Evolutionary conservation across 768 basidiomycete species (phyloP), one percentile per base, ranked within the genome.

Genomic region (Baorangia bicolor): DNA sequence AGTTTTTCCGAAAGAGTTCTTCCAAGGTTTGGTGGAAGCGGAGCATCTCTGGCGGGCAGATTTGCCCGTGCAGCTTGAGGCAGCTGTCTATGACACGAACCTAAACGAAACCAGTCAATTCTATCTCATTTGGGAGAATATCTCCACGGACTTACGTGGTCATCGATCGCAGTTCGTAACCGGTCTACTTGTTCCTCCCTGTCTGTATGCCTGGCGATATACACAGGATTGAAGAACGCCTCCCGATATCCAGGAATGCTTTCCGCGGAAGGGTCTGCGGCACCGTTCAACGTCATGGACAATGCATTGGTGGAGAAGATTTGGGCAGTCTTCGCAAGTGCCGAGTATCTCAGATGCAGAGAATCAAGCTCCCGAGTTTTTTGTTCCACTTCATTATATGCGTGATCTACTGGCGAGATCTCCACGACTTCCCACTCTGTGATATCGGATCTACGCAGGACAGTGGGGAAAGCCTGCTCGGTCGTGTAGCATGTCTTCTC

Each of bases 1-100:
- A 94, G 65, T 92, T 92, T 70, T 88, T 90, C 52, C 77, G 81
- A 78, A 92, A 94, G 72, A 94, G 88, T 57, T 81, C 86, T 68
- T 91, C 87, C 42, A 98, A 77, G 0, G 92, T 93, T 56, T 88
- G 86, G 67, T 98, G 95, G 81, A 98, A 98, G 5, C 86, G 82
- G n/a, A 88, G 74, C 81, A 97, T 96, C 69, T 94, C 93, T 13
- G 84, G 81, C 0, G 91, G 84, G 67, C 93, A 94, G 30, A 96
- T 74, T 42, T 84, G 79, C 2, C 85, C 86, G 67, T 98, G 94
- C 6, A 98, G 79, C 62, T 83, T 84, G 50, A 98, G 78, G 66
- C 92, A 94, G 50, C 82, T 84, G 58, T 94, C 89, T 46, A 98
- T 89, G 46, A 88, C 82, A 42, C 86, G 84, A 33, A 89, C 85